Base-by-base conservation (phyloP, 2,329 filamentous ascomycete species). In the Furcasterigmium sp. region DNA sequence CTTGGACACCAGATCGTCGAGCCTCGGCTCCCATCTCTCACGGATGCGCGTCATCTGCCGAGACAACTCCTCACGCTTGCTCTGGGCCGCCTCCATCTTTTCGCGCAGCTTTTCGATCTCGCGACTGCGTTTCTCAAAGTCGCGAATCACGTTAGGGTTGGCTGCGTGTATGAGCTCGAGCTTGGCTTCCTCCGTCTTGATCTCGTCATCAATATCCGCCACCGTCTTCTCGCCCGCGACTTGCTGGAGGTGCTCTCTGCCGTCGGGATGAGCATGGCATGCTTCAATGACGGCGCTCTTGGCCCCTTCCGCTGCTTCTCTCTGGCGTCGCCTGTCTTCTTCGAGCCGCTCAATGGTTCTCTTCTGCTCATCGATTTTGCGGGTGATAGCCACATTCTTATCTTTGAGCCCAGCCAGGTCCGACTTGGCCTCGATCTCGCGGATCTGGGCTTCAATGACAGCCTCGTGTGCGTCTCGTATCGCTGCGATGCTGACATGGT, bases 111-210 rank as follows among this genome's bases (percentile, higher is more conserved):
- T 75, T 37, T 81, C 72, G 43, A 98, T 94, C 46, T 85, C 76
- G 41, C 70, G 70, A 18, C 81, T 80, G 10, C 88, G 83, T 44
- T 78, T 72, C 61, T 93, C 85, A 56, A 83, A 97, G 52, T 94
- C 85, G 43, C 77, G 76, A 42, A 97, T 75, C 18, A 89, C 78
- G 44, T 81, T 78, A 4, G 82, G 84, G 53, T 91, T 88, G 29
- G 85, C 85, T 30, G 82, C 84, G 45, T 90, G 84, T 42, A 93
- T 85, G 49, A 93, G 77, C 46, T 90, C 85, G 3, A 97, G 77
- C 47, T 85, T 84, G 19, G 85, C 82, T 48, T 79, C 73, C 58
- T 90, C 84, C 1, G 84, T 82, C 18, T 81, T 74, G 39, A 96
- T 86, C 47, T 94, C 84, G 9, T 78, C 72, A 21, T 87, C 76